Conservation (phyloP, 2,329 filamentous ascomycete genomes). For the Pestalotiopsis fici region DNA sequence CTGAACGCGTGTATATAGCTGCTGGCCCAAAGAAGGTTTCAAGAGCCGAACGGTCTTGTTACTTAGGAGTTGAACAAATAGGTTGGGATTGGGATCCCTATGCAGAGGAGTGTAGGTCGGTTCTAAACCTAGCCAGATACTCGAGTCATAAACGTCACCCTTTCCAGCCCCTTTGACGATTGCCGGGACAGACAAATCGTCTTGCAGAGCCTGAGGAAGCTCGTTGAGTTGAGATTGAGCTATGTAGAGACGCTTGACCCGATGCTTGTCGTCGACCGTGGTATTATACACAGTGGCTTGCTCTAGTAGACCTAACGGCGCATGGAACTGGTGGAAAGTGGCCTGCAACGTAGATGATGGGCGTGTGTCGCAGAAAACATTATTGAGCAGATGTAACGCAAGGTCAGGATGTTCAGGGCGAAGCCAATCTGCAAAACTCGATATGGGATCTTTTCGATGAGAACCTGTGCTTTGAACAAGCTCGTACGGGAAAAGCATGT, state of each 20-base stretch:
- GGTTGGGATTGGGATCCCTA: slow-evolving; percentile 89
- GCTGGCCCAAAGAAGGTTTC: slow-evolving; percentile 61
- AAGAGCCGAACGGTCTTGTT: slow-evolving; percentile 74
- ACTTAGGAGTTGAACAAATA: slow-evolving; percentile 82
- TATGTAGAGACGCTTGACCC: slow-evolving; percentile 67
- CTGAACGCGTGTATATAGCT: slow-evolving; percentile 60
- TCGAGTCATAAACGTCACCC: slow-evolving; percentile 84
- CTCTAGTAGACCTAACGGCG: slow-evolving; percentile 66
- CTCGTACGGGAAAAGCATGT: slow-evolving; percentile 28
- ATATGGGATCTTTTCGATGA: background rate
- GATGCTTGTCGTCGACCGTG: slow-evolving; percentile 11
- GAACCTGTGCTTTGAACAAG: slow-evolving; percentile 4
- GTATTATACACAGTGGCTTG: slow-evolving; percentile 53
- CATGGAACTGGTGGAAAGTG: slow-evolving; percentile 58
- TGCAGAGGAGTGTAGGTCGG: slow-evolving; percentile 91
- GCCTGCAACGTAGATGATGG: slow-evolving; percentile 5
- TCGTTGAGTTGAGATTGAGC: slow-evolving; percentile 76
- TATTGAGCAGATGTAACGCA: slow-evolving; percentile 11
- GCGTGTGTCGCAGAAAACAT: background rate
- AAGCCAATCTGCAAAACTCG: background rate
- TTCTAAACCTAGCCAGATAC: slow-evolving; percentile 84
- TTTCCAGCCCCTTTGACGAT: slow-evolving; percentile 65
- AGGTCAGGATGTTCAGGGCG: slow-evolving; percentile 7
- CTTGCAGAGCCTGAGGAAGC: slow-evolving; percentile 62
- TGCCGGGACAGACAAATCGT: slow-evolving; percentile 68